These are phyloP conservation scores for Typha latifolia DNA, from an alignment of 176 grass and related monocot species.

Conservation along the genomic window DNA sequence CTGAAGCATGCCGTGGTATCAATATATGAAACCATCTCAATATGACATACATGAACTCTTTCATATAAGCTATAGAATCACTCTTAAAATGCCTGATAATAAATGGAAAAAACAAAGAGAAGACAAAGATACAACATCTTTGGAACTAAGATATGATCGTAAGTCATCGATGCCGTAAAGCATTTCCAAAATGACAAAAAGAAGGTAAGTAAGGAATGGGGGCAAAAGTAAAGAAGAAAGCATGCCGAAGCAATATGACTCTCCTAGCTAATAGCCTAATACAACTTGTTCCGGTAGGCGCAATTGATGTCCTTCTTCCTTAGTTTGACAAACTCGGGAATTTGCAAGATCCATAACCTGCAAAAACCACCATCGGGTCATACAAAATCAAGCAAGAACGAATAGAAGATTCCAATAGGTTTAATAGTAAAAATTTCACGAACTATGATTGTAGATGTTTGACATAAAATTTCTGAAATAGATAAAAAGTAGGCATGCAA, in stretches of 20 bases:
- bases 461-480: too few species aligned
- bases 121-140: not conserved
- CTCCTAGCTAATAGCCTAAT: not conserved
- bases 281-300: not conserved
- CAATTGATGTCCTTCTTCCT: not conserved
- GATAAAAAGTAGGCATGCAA: too few species aligned
- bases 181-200: not conserved
- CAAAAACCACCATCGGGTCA: not conserved
- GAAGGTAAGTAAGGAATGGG: not conserved
- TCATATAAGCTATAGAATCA: not conserved
- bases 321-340: slow-evolving; percentile 4
- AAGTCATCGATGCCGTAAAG: not conserved
- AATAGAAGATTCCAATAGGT: too few species aligned
- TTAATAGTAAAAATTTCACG: too few species aligned
- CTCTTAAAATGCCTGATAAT: not conserved
- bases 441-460: too few species aligned
- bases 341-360: slow-evolving; percentile 23
- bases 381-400: too few species aligned
- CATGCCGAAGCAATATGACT: not conserved
- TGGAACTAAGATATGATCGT: not conserved
- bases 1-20: too few species aligned
- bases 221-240: not conserved
- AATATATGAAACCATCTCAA: too few species aligned
- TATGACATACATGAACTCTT: too few species aligned
- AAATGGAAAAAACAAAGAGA: too few species aligned